Conservation (phyloP, 768 basidiomycete genomes). For the Rhodosporidiobolus sp. region DNA sequence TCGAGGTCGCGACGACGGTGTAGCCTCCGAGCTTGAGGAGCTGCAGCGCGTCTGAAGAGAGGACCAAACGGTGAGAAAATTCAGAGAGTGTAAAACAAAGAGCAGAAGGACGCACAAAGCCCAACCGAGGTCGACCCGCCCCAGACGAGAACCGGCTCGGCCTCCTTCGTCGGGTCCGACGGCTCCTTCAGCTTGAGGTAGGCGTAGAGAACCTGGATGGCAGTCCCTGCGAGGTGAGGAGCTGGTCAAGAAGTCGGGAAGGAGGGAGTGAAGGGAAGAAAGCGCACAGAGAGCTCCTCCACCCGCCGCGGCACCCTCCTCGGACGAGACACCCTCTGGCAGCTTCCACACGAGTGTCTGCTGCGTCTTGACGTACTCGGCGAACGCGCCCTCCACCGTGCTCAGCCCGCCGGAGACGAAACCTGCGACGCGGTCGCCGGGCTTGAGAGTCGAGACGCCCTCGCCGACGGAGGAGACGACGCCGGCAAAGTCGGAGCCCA, state of each 20-base stretch:
- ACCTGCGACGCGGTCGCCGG: conserved; percentile 32
- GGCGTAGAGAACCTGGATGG: conserved; percentile 23
- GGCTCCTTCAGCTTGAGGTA: conserved; percentile 6
- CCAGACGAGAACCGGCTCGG: conserved; percentile 32
- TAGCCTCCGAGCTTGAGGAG: conserved; percentile 54
- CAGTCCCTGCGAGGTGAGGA: conserved; percentile 10
- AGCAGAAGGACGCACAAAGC: not conserved
- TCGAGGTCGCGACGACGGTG: conserved; percentile 54
- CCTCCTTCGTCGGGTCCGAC: not conserved
- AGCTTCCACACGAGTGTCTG: conserved; percentile 26
- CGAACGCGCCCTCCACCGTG: conserved; percentile 23
- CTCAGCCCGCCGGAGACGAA: conserved; percentile 28
- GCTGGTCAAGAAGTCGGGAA: not conserved
- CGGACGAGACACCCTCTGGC: conserved; percentile 11
- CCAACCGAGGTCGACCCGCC: conserved; percentile 31
- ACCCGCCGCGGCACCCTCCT: conserved; percentile 27
- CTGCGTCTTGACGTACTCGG: conserved; percentile 28
- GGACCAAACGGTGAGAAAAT: no score
- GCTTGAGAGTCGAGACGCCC: conserved; percentile 19
- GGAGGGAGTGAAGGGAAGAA: not conserved
- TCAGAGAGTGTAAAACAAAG: fast-evolving
- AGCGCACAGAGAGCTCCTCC: conserved; percentile 26
- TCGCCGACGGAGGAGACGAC: conserved; percentile 13
- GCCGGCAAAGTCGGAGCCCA: conserved; percentile 33
- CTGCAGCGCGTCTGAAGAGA: conserved; percentile 51